Evolutionary conservation across 2,329 filamentous ascomycete genomes (phyloP), one percentile per base, ranked within the genome.

Genomic region (Botrytis porri): DNA sequence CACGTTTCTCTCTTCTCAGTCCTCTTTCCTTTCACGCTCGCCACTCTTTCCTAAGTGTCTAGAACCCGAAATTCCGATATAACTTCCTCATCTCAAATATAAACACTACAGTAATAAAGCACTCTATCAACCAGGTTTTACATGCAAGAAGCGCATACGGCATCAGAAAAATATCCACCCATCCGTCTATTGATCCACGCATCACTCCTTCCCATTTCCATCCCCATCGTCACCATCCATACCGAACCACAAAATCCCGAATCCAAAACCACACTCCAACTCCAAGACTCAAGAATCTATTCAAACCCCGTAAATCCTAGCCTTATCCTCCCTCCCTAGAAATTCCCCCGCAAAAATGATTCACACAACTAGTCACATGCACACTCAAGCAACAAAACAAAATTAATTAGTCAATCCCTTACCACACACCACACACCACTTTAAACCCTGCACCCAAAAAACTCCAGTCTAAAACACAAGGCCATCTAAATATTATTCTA

Each of bases 71-170:
- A 18, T 2, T 8, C 12, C 25, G 14, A 3, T 4, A 54, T 1
- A 54, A 3, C 8, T 0, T 29, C 51, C 14, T 6, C 14, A 18
- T 12, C 5, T 0, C 12, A 54, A 18, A 3, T 1, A 54, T 3
- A 54, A 54, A 18, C 14, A 54, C 0, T 8, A 29, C 25, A 29
- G 14, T 16, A n/a, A 18, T 54, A 16, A 8, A 29, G 6, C 14
- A 54, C 12, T 54, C 25, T 18, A 29, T 16, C 4, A n/a, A 25
- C 22, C n/a, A n/a, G 16, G 29, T 5, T 54, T n/a, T 16, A 2
- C 10, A n/a, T 18, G 14, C 4, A 5, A n/a, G 8, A 51, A 45
- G 25, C 5, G 3, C 2, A 48, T 25, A 12, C 45, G 9, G 9
- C 9, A 48, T 51, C 48, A 25, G 10, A 14, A 10, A n/a, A 12